phyloP scores from a whole-genome alignment of 179 eudicot genomes.

The Silene vulgaris region DNA sequence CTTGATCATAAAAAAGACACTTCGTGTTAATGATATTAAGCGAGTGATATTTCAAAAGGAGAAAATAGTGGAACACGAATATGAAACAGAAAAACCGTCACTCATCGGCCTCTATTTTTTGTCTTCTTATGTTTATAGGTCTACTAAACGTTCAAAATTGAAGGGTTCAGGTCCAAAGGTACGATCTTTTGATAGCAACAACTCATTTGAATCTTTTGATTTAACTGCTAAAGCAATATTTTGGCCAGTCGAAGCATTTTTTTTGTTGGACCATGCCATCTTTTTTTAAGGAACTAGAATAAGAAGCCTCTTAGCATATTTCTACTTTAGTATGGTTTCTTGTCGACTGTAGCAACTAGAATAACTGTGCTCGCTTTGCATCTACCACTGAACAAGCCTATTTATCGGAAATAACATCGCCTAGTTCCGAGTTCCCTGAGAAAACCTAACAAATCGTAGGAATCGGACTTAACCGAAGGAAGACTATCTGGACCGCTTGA shows the following conservation, averaged over 20 bases:
- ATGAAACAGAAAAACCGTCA: too few relatives aligned
- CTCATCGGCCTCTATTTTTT: background rate
- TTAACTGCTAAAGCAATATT: slow-evolving; percentile 22
- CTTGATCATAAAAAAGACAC: too few relatives aligned
- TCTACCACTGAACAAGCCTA: background rate
- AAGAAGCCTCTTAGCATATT: background rate
- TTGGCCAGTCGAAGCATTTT: slow-evolving; percentile 8
- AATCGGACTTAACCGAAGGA: background rate
- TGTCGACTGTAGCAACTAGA: slow-evolving; percentile 7
- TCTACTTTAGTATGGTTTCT: slow-evolving; percentile 20
- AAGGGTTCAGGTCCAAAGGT: slow-evolving; percentile 10
- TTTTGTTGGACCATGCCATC: slow-evolving; percentile 24
- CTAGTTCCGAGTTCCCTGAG: background rate
- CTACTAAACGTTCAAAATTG: slow-evolving; percentile 23
- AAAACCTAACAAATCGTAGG: background rate
- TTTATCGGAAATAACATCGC: too few relatives aligned
- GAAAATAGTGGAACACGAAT: too few relatives aligned
- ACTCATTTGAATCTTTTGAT: slow-evolving; percentile 22
- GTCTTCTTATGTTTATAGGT: background rate
- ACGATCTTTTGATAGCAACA: slow-evolving; percentile 26
- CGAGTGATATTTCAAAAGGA: too few relatives aligned
- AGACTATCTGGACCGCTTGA: background rate
- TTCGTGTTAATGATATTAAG: too few relatives aligned
- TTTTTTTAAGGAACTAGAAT: slow-evolving; percentile 5
- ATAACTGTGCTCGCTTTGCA: background rate